Conservation (phyloP, 2,329 filamentous ascomycete genomes). For the Calonectria leucothoes region DNA sequence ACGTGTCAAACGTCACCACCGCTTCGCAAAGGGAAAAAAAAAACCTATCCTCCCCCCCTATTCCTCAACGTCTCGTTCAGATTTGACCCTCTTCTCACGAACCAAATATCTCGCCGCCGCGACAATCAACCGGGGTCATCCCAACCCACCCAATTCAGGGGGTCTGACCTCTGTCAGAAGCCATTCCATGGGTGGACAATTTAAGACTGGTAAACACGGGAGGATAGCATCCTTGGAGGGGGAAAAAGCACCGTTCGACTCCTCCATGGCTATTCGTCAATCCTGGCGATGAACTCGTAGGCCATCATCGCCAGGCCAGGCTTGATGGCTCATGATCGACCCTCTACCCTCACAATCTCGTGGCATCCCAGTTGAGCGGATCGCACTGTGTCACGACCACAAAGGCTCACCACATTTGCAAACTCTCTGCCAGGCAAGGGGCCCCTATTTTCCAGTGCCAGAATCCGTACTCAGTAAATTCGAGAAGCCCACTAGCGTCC, state of each 20-base stretch:
- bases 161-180: conserved; percentile 4
- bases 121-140: conserved; percentile 34
- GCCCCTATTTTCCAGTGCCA: conserved; percentile 7
- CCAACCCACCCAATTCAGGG: conserved; percentile 35
- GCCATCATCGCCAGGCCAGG: not conserved
- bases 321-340: conserved; percentile 15
- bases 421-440: not conserved
- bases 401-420: conserved; percentile 22
- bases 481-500: conserved; percentile 38
- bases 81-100: conserved; percentile 35
- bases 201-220: not conserved
- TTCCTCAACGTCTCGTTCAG: conserved; percentile 33
- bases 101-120: conserved; percentile 24
- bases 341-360: conserved; percentile 21
- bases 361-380: conserved; percentile 22
- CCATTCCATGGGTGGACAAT: conserved; percentile 5
- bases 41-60: conserved; percentile 35
- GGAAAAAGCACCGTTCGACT: conserved; percentile 4
- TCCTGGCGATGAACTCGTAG: not conserved
- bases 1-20: conserved; percentile 23
- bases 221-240: not conserved
- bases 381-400: conserved; percentile 27
- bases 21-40: not conserved
- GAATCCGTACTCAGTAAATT: conserved; percentile 31
- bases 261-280: not conserved